These are phyloP conservation scores for Fagus crenata DNA, from an alignment of 306 rosid species.

Conservation along the genomic window DNA sequence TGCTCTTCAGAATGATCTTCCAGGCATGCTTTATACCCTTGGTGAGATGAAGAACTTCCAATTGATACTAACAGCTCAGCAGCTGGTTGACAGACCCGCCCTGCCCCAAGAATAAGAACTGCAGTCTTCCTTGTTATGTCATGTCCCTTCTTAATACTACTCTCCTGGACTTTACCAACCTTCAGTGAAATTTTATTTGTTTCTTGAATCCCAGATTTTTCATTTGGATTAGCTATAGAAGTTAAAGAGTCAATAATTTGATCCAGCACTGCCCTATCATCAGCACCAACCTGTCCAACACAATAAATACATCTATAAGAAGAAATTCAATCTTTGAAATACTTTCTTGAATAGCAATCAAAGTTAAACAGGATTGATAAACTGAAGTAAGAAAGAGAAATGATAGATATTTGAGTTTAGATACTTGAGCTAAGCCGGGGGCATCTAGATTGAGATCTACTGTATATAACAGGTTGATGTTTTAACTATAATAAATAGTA, in stretches of 20 bases:
- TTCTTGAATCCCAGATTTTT: conserved; percentile 41
- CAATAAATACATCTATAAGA: conserved; percentile 18
- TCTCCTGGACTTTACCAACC: conserved; percentile 65
- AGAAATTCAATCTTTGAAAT: conserved; percentile 10
- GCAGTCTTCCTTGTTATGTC: conserved; percentile 50
- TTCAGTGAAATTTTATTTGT: conserved; percentile 53
- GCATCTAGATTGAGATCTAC: background rate
- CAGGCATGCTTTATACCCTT: conserved; percentile 45
- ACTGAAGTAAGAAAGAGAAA: background rate
- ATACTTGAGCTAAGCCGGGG: background rate
- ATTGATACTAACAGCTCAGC: conserved; percentile 70
- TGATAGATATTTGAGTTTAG: background rate
- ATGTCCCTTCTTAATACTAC: conserved; percentile 41
- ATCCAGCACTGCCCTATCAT: conserved; percentile 63
- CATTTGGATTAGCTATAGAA: conserved; percentile 64
- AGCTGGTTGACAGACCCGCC: conserved; percentile 93
- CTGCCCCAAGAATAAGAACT: conserved; percentile 92
- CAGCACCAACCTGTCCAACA: conserved; percentile 79
- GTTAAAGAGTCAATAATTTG: conserved; percentile 77
- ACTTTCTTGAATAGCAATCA: conserved; percentile 5
- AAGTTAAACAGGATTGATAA: background rate
- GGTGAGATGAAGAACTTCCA: conserved; percentile 48
- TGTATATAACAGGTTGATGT: background rate
- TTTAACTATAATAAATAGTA: background rate
- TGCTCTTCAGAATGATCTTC: conserved; percentile 60